Percentiles rank a stretch among this genome's conserved stretches.
These are phyloP conservation scores for Carex pumila DNA, from an alignment of 176 grass and related monocot genomes.

Conservation along the genomic window DNA sequence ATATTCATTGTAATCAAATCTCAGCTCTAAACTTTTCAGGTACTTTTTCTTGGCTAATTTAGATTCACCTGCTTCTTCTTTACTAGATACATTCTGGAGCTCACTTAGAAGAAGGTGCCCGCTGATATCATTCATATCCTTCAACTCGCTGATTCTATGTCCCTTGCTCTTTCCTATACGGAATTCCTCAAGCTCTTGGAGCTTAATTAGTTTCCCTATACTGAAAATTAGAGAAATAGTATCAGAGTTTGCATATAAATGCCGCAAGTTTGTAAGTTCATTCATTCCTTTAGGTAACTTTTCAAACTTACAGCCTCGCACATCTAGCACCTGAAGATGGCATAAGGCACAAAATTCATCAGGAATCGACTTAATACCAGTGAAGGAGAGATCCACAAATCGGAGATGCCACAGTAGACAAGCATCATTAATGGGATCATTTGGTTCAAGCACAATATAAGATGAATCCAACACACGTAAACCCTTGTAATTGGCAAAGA, in stretches of 20 bases:
- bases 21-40: slow-evolving; percentile 15
- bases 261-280: slow-evolving; percentile 14
- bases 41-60: slow-evolving; percentile 19
- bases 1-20: background rate
- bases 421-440: no score
- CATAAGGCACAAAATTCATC: slow-evolving; percentile 12
- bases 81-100: slow-evolving; percentile 20
- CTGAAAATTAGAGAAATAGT: slow-evolving; percentile 21
- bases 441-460: slow-evolving; percentile 1
- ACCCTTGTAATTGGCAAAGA: slow-evolving; percentile 6
- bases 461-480: slow-evolving; percentile 28
- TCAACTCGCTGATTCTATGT: slow-evolving; percentile 28
- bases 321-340: slow-evolving; percentile 30
- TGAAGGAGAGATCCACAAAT: slow-evolving; percentile 26
- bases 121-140: slow-evolving; percentile 18
- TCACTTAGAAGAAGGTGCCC: slow-evolving; percentile 12
- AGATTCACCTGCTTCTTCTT: slow-evolving; percentile 11
- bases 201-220: slow-evolving; percentile 29
- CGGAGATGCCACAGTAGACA: slow-evolving; percentile 7
- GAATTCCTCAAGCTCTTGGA: slow-evolving; percentile 27
- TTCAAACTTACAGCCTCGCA: slow-evolving; percentile 11
- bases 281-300: slow-evolving; percentile 28
- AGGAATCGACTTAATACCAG: slow-evolving; percentile 4
- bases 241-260: slow-evolving; percentile 21
- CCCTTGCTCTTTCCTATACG: slow-evolving; percentile 15